Conservation (phyloP, 192 early-diverging fungal genomes). For the Ambispora gerdemannii region DNA sequence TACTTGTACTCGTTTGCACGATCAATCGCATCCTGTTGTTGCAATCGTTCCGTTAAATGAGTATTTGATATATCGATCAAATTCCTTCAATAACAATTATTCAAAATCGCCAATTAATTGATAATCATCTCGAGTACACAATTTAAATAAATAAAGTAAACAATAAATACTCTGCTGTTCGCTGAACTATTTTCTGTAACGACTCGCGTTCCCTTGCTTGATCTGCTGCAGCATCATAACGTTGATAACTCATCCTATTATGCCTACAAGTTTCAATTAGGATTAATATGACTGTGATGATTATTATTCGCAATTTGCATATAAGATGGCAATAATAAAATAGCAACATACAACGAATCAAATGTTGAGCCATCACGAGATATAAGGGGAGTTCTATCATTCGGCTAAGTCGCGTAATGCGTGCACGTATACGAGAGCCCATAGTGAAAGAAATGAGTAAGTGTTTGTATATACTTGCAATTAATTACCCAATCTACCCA, state of each 20-base stretch:
- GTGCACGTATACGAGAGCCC: not conserved
- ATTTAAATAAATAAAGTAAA: not conserved
- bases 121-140: not conserved
- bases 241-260: constrained; percentile 3
- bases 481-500: not conserved
- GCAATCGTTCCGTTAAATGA: constrained; percentile 14
- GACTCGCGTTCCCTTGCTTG: not conserved
- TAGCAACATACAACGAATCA: not conserved
- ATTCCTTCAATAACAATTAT: constrained; percentile 12
- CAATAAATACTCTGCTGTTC: constrained; percentile 16
- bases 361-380: not conserved
- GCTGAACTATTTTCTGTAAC: constrained; percentile 21
- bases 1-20: constrained; percentile 30
- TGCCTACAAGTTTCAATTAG: not conserved
- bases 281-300: not conserved
- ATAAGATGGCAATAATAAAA: not conserved
- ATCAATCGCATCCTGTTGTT: constrained; percentile 30
- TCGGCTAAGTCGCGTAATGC: not conserved
- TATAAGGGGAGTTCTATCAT: constrained; percentile 11
- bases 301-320: not conserved
- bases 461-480: not conserved
- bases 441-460: not conserved
- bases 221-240: constrained; percentile 3
- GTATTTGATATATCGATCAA: constrained; percentile 28
- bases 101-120: not conserved